Base-by-base conservation (phyloP, 2,329 filamentous ascomycete species). In the Biscogniauxia mediterranea region DNA sequence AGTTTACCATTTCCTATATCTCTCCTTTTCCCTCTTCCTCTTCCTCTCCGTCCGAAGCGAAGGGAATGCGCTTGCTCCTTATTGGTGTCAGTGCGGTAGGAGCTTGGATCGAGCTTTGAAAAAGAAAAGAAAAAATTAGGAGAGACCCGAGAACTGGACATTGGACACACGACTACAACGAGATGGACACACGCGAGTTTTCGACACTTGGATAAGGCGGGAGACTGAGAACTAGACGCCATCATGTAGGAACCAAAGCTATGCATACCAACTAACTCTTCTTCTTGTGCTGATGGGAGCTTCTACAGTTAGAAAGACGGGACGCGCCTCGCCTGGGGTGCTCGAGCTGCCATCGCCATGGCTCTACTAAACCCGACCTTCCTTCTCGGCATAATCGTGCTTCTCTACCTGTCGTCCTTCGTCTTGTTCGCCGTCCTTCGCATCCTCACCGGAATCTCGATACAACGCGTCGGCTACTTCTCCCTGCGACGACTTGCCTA, bases 401-500 rank as follows among this genome's bases (percentile, higher is more conserved):
- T 98, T 66, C 80, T 92, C 64, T 99, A 98, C 79, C 85, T 99
- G 52, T 90, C 88, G 64, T 93, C 94, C 64, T 99, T 99, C 74
- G 89, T 99, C 63, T 77, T 97, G 62, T 97, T 99, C 76, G 95
- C 95, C 71, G 85, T 98, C 69, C 79, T 99, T 66, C 92, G 95
- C 68, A 93, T 98, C 69, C 82, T 94, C 64, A 98, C 94, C 42
- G 95, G 95, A 64, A 83, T 99, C 60, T 99, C 95, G 5, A 97
- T 99, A 67, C 96, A 99, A 78, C 88, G 95, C 68, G 86, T 99
- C 69, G 95, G 95, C 65, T 96, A 96, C 75, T 88, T 96, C 68
- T 97, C 95, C 42, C 83, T 99, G 68, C 89, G 94, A 66, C 90
- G 94, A 68, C 89, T 99, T 64, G 90, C 93, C 61, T 98, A 96